phyloP scores from a whole-genome alignment of 169 alveolate species.

The Toxoplasma gondii region DNA sequence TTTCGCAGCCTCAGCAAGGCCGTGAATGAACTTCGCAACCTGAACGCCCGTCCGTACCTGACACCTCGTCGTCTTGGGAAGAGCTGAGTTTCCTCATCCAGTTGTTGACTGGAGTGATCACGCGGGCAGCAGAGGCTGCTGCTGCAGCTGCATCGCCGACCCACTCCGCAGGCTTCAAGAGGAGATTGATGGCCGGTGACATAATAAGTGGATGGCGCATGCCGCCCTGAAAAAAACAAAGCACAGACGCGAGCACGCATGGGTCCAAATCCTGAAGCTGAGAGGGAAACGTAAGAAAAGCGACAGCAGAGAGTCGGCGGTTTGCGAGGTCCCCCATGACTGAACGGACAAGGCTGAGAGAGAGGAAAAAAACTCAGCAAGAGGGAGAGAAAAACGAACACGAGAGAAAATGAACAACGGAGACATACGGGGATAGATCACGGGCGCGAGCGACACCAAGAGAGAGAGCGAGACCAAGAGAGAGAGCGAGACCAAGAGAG shows the following conservation, averaged over 20 bases:
- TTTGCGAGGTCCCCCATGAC: neutral
- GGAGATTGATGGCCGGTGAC: conserved; percentile 58
- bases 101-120: conserved; percentile 55
- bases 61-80: neutral
- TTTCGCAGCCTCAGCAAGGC: no score
- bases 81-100: conserved; percentile 6
- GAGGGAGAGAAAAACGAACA: no score
- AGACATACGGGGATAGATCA: no score
- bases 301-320: no score
- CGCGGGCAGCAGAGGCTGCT: conserved; percentile 37
- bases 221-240: neutral
- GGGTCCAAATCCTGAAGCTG: no score
- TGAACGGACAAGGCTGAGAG: no score
- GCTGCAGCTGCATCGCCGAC: conserved; percentile 55
- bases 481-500: neutral
- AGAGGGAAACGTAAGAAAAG: no score
- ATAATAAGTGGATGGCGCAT: conserved; percentile 38
- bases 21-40: no score
- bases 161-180: conserved; percentile 66
- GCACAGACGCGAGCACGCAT: neutral
- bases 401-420: no score
- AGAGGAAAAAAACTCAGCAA: neutral
- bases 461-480: neutral
- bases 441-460: no score
- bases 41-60: neutral